Percentiles rank a stretch among this genome's conserved stretches.
Evolutionary conservation across 495 filamentous ascomycete species (phyloP).

Genomic region (Xylaria telfairii): DNA sequence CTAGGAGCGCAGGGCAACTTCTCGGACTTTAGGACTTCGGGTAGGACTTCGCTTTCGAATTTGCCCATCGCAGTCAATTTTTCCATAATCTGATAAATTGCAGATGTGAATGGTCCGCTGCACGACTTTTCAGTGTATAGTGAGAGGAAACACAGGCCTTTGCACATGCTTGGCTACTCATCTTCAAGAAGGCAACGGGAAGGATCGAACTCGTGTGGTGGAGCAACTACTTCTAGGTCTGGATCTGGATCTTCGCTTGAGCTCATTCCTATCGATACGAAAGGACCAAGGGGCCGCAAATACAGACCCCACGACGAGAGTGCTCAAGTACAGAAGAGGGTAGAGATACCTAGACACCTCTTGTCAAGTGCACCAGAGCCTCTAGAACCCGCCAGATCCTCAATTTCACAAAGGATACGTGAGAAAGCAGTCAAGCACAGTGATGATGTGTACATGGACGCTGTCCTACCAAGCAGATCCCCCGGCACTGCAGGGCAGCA

Average conservation of each 20-base stretch:
- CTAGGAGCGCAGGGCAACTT: not conserved
- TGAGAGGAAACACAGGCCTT: conserved; percentile 11
- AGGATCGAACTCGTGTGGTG: not conserved
- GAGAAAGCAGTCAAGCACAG: not conserved
- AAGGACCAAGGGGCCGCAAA: not conserved
- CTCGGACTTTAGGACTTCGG: not conserved
- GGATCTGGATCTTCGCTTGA: not conserved
- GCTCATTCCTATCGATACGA: not conserved
- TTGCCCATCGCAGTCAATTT: not conserved
- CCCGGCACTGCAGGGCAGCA: not conserved
- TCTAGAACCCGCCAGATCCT: not conserved
- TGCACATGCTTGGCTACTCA: not conserved
- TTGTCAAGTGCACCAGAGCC: not conserved
- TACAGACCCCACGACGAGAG: not conserved
- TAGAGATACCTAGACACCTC: not conserved
- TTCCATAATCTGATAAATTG: not conserved
- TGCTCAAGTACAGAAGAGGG: not conserved
- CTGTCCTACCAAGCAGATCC: not conserved
- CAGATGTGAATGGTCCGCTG: conserved; percentile 13
- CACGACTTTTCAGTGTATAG: not conserved
- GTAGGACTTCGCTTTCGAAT: conserved; percentile 1
- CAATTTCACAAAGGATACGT: not conserved
- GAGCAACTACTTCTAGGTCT: not conserved
- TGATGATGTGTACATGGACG: conserved; percentile 3
- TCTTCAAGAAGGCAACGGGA: not conserved